Conservation (phyloP, 164 flowering plant genomes). For the Vitis rupestris region DNA sequence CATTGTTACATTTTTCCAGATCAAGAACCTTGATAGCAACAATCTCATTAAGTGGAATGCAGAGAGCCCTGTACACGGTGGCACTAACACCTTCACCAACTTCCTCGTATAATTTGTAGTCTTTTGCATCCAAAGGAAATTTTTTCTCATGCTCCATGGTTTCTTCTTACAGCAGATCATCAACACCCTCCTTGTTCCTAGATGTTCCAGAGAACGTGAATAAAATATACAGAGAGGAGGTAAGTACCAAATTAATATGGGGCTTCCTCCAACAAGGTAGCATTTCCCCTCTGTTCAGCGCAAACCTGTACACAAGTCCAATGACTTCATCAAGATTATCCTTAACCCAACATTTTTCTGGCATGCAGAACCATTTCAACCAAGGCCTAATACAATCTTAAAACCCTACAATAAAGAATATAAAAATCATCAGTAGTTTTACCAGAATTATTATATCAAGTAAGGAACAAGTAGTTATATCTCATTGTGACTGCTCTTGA, state of each 20-base stretch:
- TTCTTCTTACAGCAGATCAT: slow-evolving; percentile 35
- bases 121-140: slow-evolving; percentile 64
- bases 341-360: not conserved
- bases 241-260: slow-evolving; percentile 22
- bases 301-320: slow-evolving; percentile 11
- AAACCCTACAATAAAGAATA: not conserved
- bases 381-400: not conserved
- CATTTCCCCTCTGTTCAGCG: slow-evolving; percentile 29
- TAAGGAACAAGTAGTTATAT: not conserved
- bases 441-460: not conserved
- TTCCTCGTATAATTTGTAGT: slow-evolving; percentile 81
- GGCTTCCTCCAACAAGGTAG: slow-evolving; percentile 40
- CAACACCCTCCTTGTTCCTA: slow-evolving; percentile 22
- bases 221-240: slow-evolving; percentile 7
- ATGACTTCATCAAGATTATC: slow-evolving; percentile 10
- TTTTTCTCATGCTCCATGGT: slow-evolving; percentile 57
- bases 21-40: slow-evolving; percentile 96
- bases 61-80: slow-evolving; percentile 84
- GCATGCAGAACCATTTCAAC: slow-evolving; percentile 3
- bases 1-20: slow-evolving; percentile 89
- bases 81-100: slow-evolving; percentile 97
- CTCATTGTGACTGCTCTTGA: not conserved
- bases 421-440: not conserved
- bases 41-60: slow-evolving; percentile 74
- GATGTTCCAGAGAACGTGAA: slow-evolving; percentile 11